Conservation (phyloP, 2,329 filamentous ascomycete species). For the Sphaerulina vaccinii region DNA sequence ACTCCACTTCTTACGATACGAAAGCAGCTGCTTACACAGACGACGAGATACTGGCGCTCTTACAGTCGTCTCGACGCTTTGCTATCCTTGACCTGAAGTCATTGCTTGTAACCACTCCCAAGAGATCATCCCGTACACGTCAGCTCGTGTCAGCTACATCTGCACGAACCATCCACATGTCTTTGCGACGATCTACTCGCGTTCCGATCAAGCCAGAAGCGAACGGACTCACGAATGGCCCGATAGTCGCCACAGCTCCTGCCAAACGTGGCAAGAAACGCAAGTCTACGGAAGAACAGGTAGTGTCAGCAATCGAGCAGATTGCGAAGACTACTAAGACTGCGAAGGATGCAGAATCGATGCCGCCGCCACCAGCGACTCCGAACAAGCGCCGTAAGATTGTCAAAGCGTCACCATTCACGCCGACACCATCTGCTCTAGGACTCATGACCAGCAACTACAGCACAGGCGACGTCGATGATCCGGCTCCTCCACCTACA, state of each 20-base stretch:
- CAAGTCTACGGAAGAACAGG: conserved; percentile 22
- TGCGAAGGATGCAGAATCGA: conserved; percentile 18
- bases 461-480: conserved; percentile 43
- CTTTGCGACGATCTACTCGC: conserved; percentile 53
- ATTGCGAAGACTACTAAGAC: conserved; percentile 15
- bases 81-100: neutral
- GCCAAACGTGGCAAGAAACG: conserved; percentile 27
- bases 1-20: neutral
- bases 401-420: conserved; percentile 40
- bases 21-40: neutral
- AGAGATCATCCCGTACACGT: too few species aligned
- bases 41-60: conserved; percentile 5
- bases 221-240: conserved; percentile 6
- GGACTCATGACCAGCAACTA: conserved; percentile 47
- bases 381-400: conserved; percentile 32
- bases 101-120: too few species aligned
- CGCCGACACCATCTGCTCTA: conserved; percentile 52
- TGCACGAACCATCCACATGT: conserved; percentile 43
- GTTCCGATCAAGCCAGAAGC: conserved; percentile 32
- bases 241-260: conserved; percentile 17
- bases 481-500: conserved; percentile 32
- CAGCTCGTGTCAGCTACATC: neutral
- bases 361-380: conserved; percentile 36
- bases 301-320: conserved; percentile 17
- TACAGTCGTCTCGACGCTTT: neutral